Base-by-base conservation (phyloP, 768 basidiomycete genomes). In the Chiua virens region DNA sequence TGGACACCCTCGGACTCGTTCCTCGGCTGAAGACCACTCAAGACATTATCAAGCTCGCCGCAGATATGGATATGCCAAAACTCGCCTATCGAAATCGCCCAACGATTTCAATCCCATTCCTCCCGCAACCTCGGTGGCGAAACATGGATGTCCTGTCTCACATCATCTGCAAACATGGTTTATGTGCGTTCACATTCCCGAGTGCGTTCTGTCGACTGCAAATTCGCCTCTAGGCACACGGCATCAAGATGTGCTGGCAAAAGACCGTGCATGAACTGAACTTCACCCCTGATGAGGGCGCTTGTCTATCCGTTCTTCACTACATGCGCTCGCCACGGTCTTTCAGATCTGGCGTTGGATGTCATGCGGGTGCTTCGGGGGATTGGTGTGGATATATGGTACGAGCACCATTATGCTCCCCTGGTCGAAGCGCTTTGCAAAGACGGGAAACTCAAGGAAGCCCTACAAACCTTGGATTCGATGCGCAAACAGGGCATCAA, bases 351-450 rank as follows among this genome's bases (percentile, higher is more conserved):
- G 1, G 90, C 86, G 21, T 72, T 79, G 14, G 82, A 85, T 37
- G 87, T 79, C 25, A 69, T 93, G 37, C 79, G 76, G 2, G 70
- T 78, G 8, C 71, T 95, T 35, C 75, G 79, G 40, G 45, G 54
- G 10, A 67, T 79, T 8, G 75, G 77, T 15, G 67, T 81, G 14
- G 63, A 73, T 41, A 75, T 79, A n/a, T 66, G 63, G 70, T 63
- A 75, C 60, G 92, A 93, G 63, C 70, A 87, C 60, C 92, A 95
- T 63, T 82, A 90, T 58, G 81, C 87, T 1, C 82, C 90, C 3
- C 69, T 93, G 20, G 72, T 94, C 27, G 87, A 92, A 62, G 83
- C 90, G 0, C 83, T 87, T 59, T 81, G 80, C 66, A 77, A 72
- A 14, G 76, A 74, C 23, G 73, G 74, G 1, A 74, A 81, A 38